A percentile compares a stretch with the other conserved stretches of the same genome.
Conservation (phyloP, 345 rosid genomes). For the Sisymbrium irio region DNA sequence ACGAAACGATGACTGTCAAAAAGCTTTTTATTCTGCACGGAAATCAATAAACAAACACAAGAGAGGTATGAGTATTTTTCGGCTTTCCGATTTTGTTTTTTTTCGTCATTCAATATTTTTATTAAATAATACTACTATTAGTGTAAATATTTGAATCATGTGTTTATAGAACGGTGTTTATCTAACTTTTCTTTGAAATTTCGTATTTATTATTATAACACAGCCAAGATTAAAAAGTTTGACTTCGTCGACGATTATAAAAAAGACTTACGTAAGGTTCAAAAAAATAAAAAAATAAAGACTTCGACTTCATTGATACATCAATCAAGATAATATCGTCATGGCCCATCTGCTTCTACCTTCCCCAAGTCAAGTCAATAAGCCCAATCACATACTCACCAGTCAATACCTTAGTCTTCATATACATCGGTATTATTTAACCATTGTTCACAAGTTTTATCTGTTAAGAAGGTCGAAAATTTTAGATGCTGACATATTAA, state of each 20-base stretch:
- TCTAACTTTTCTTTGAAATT: background rate
- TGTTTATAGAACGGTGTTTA: background rate
- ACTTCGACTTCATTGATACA: too few relatives aligned
- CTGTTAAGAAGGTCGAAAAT: background rate
- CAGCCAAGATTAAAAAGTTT: background rate
- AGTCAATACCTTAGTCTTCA: background rate
- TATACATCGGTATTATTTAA: background rate
- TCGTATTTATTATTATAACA: background rate
- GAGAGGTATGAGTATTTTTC: background rate
- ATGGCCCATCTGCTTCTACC: background rate
- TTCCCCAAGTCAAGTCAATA: background rate
- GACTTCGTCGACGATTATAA: background rate
- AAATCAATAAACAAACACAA: background rate
- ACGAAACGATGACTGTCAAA: constrained; percentile 28
- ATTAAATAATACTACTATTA: background rate
- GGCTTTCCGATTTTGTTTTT: background rate
- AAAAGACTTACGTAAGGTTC: too few relatives aligned
- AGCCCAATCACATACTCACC: background rate
- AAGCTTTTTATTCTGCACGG: constrained; percentile 9
- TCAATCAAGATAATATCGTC: background rate
- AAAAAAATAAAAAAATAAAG: too few relatives aligned
- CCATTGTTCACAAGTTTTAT: background rate
- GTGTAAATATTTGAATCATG: constrained; percentile 8
- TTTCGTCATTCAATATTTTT: background rate
- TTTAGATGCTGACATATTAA: background rate